A percentile compares a stretch with the other conserved stretches of the same genome.
Conservation (phyloP, 106 monocot species). For the Dioscorea dumetorum region DNA sequence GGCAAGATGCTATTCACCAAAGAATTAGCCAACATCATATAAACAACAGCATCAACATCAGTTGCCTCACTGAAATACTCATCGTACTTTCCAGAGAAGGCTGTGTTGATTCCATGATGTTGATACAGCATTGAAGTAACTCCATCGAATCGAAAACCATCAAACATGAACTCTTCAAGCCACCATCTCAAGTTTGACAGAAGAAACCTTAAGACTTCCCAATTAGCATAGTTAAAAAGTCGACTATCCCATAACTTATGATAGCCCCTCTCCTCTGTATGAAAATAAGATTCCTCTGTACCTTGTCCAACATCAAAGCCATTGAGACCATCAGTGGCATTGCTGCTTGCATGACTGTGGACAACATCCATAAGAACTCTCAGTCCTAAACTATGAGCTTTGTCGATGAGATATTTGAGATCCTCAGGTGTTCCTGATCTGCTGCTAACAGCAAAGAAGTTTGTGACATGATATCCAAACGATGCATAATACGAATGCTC, state of each 20-base stretch:
- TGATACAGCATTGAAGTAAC: slow-evolving; percentile 97
- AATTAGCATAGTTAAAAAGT: slow-evolving; percentile 90
- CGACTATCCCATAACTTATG: slow-evolving; percentile 95
- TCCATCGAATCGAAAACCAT: slow-evolving; percentile 97
- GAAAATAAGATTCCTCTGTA: slow-evolving; percentile 73
- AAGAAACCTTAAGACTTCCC: slow-evolving; percentile 93
- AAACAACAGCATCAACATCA: slow-evolving; percentile 87
- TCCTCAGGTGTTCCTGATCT: slow-evolving; percentile 95
- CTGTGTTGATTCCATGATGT: slow-evolving; percentile 90
- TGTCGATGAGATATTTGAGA: slow-evolving; percentile 91
- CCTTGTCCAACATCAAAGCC: slow-evolving; percentile 90
- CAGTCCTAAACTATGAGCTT: slow-evolving; percentile 80
- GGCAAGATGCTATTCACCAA: slow-evolving; percentile 63
- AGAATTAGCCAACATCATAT: slow-evolving; percentile 84
- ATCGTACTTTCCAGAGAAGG: slow-evolving; percentile 62
- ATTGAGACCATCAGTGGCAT: slow-evolving; percentile 83
- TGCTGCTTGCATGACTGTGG: slow-evolving; percentile 90
- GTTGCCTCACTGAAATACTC: slow-evolving; percentile 84
- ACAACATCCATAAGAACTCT: slow-evolving; percentile 91
- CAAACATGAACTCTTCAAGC: slow-evolving; percentile 82
- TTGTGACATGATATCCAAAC: slow-evolving; percentile 96
- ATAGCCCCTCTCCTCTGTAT: slow-evolving; percentile 76
- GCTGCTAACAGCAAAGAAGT: slow-evolving; percentile 87
- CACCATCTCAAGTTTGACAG: slow-evolving; percentile 91
- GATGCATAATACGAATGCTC: slow-evolving; percentile 99